Evolutionary conservation across 1,284 basidiomycete species (phyloP).

Genomic region (Coniophora puteana): DNA sequence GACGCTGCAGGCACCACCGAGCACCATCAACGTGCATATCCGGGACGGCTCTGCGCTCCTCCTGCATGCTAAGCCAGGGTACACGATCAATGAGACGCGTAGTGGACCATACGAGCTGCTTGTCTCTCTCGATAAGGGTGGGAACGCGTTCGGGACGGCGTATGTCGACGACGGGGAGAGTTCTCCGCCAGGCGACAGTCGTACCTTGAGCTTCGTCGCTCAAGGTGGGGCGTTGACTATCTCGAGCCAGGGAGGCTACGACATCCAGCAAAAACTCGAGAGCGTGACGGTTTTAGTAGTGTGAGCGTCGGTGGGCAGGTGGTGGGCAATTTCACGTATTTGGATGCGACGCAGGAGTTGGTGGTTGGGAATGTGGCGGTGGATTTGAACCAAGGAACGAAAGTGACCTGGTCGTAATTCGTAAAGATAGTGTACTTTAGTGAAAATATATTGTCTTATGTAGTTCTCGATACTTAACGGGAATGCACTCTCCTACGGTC

Average conservation of each 20-base stretch:
- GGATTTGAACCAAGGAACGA: slow-evolving; percentile 30
- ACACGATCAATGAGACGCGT: slow-evolving; percentile 48
- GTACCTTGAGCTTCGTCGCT: slow-evolving; percentile 38
- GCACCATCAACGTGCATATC: slow-evolving; percentile 68
- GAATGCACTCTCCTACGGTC: too few species aligned
- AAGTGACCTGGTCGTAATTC: slow-evolving; percentile 23
- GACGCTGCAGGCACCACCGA: slow-evolving; percentile 48
- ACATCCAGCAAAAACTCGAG: slow-evolving; percentile 37
- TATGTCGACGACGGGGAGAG: slow-evolving; percentile 58
- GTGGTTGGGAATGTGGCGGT: slow-evolving; percentile 25
- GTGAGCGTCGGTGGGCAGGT: slow-evolving; percentile 31
- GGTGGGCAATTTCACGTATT: slow-evolving; percentile 32
- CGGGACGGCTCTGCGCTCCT: slow-evolving; percentile 45
- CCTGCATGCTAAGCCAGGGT: slow-evolving; percentile 42
- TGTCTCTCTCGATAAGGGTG: slow-evolving; percentile 38
- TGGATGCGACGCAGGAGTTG: slow-evolving; percentile 28
- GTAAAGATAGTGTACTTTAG: too few species aligned
- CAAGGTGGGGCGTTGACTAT: slow-evolving; percentile 31
- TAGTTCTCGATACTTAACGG: too few species aligned
- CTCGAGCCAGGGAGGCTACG: slow-evolving; percentile 37
- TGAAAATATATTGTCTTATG: too few species aligned
- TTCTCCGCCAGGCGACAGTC: slow-evolving; percentile 46
- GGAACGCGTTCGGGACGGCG: slow-evolving; percentile 41
- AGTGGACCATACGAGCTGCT: slow-evolving; percentile 42
- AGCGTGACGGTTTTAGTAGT: slow-evolving; percentile 49